These are phyloP conservation scores for Coriolopsis trogii DNA, from an alignment of 1,284 basidiomycete genomes.

Conservation along the genomic window DNA sequence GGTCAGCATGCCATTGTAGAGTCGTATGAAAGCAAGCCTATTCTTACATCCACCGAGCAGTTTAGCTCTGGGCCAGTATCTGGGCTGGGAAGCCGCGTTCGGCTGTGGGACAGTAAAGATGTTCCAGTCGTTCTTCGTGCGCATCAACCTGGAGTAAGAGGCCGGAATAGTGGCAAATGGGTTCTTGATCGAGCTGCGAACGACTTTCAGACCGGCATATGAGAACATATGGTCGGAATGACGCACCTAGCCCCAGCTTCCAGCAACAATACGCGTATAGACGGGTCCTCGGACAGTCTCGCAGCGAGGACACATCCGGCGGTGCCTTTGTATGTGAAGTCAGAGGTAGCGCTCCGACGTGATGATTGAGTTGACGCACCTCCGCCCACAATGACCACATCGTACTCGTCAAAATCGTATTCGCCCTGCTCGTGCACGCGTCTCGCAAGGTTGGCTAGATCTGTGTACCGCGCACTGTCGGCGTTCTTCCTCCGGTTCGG, in stretches of 20 bases:
- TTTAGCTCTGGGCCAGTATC: constrained; percentile 67
- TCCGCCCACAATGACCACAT: constrained; percentile 67
- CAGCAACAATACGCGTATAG: constrained; percentile 58
- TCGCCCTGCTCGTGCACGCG: constrained; percentile 14
- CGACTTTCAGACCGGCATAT: not conserved
- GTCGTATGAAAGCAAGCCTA: not conserved
- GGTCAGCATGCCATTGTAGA: not conserved
- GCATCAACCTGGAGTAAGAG: constrained; percentile 39
- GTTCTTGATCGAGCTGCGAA: constrained; percentile 26
- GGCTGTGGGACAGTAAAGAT: constrained; percentile 59
- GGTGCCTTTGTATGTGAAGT: constrained; percentile 59
- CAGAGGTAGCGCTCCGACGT: not conserved
- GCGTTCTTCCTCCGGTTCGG: constrained; percentile 6
- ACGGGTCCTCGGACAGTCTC: constrained; percentile 61
- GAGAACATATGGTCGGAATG: not conserved
- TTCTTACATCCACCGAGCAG: constrained; percentile 70
- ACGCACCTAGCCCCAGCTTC: constrained; percentile 68
- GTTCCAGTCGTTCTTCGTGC: constrained; percentile 48
- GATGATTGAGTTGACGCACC: constrained; percentile 38
- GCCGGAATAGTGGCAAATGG: constrained; percentile 28
- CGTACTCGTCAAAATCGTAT: constrained; percentile 46
- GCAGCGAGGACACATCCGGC: constrained; percentile 71
- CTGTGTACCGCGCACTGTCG: constrained; percentile 9
- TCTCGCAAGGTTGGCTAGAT: constrained; percentile 16
- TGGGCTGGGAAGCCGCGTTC: constrained; percentile 45